A percentile compares a stretch with the other conserved stretches of the same genome.
Conservation (phyloP, 2,329 filamentous ascomycete species). For the Penicillium aurantiogriseum region DNA sequence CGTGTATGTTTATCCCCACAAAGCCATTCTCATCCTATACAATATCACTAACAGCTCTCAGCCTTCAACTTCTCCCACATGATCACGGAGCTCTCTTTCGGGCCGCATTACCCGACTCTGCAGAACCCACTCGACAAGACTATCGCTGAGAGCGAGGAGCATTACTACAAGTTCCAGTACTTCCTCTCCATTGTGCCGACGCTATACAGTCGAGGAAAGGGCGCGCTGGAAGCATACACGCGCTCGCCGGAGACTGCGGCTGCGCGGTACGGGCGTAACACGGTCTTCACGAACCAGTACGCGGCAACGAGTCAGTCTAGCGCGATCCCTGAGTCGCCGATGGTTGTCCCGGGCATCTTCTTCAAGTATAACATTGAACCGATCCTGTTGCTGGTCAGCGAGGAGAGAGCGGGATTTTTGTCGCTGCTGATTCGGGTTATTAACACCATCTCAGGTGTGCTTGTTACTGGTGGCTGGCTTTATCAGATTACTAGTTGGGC, state of each 20-base stretch:
- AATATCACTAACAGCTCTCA: conserved; percentile 36
- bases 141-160: conserved; percentile 66
- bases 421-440: conserved; percentile 76
- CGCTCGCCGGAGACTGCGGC: conserved; percentile 33
- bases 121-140: conserved; percentile 93
- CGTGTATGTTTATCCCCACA: conserved; percentile 54
- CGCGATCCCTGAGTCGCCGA: conserved; percentile 55
- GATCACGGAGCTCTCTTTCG: conserved; percentile 93
- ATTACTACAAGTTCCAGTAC: conserved; percentile 98
- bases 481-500: conserved; percentile 82
- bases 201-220: conserved; percentile 68
- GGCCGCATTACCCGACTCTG: conserved; percentile 91
- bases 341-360: conserved; percentile 79
- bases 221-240: conserved; percentile 45
- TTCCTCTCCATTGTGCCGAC: conserved; percentile 94
- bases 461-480: conserved; percentile 92
- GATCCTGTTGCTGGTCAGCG: conserved; percentile 79
- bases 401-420: conserved; percentile 73
- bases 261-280: conserved; percentile 32
- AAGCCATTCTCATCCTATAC: background rate
- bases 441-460: conserved; percentile 84
- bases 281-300: conserved; percentile 92
- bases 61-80: conserved; percentile 98
- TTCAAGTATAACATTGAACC: conserved; percentile 99
- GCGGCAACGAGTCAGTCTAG: conserved; percentile 88